Evolutionary conservation across 306 rosid species (phyloP).

Genomic region (Cajanus cajan): DNA sequence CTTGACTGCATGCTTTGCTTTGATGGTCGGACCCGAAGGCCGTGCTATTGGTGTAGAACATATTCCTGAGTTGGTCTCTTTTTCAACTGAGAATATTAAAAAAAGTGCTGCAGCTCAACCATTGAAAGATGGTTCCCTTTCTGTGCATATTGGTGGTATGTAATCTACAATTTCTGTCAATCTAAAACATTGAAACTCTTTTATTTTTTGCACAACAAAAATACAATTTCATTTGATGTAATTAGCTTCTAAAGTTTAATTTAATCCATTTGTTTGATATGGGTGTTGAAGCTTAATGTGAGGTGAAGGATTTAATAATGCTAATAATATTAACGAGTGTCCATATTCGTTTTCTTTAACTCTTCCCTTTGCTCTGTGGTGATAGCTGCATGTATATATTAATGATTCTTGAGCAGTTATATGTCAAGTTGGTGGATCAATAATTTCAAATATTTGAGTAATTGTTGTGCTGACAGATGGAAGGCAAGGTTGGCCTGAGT

Average conservation of each 20-base stretch:
- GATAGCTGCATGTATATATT: not conserved
- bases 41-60: slow-evolving; percentile 84
- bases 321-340: not conserved
- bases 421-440: not conserved
- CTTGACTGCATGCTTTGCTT: slow-evolving; percentile 87
- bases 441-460: not conserved
- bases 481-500: slow-evolving; percentile 84
- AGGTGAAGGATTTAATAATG: not conserved
- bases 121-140: slow-evolving; percentile 79
- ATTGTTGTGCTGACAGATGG: slow-evolving; percentile 60
- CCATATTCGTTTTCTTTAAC: slow-evolving; percentile 3
- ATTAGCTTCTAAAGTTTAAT: not conserved
- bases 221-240: not conserved
- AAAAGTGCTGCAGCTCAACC: slow-evolving; percentile 73
- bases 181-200: not conserved
- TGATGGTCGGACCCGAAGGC: slow-evolving; percentile 92
- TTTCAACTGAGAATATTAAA: slow-evolving; percentile 64
- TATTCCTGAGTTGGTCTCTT: slow-evolving; percentile 86
- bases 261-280: not conserved
- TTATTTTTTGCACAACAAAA: not conserved
- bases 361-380: not conserved
- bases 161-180: not conserved
- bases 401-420: slow-evolving; percentile 4
- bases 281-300: not conserved
- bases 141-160: slow-evolving; percentile 75